Conservation (phyloP, 176 grass and related monocot genomes). For the Neostapfia colusana region DNA sequence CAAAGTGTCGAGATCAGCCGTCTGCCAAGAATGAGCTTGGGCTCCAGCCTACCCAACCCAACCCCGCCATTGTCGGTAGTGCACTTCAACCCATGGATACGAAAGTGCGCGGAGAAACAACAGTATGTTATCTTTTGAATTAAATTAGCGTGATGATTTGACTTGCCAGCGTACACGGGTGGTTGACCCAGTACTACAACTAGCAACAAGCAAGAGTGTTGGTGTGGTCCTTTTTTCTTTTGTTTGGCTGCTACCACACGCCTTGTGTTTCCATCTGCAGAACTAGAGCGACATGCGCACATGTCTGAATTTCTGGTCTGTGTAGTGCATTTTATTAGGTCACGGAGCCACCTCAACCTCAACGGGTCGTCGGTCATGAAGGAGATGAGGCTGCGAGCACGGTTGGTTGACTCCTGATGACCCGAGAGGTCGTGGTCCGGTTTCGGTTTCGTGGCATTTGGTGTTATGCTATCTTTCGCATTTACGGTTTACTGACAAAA, state of each 20-base stretch:
- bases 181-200: slow-evolving; percentile 37
- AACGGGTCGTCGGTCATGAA: neutral
- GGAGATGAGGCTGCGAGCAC: neutral
- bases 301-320: neutral
- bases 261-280: neutral
- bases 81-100: neutral
- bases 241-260: neutral
- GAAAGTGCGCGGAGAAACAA: slow-evolving; percentile 16
- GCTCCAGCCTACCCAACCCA: slow-evolving; percentile 22
- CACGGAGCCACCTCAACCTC: neutral
- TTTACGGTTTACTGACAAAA: neutral
- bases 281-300: slow-evolving; percentile 24
- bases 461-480: neutral
- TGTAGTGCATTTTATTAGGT: slow-evolving; percentile 26
- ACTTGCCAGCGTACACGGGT: slow-evolving; percentile 11
- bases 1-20: slow-evolving; percentile 4
- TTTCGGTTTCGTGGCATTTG: neutral
- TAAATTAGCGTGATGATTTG: slow-evolving; percentile 29
- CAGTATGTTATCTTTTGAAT: slow-evolving; percentile 8
- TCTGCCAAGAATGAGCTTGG: neutral
- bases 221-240: slow-evolving; percentile 28
- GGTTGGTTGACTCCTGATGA: slow-evolving; percentile 13
- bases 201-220: neutral
- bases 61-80: slow-evolving; percentile 11
- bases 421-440: slow-evolving; percentile 3